phyloP scores from a whole-genome alignment of 495 filamentous ascomycete genomes.

The Penicillium lividum region DNA sequence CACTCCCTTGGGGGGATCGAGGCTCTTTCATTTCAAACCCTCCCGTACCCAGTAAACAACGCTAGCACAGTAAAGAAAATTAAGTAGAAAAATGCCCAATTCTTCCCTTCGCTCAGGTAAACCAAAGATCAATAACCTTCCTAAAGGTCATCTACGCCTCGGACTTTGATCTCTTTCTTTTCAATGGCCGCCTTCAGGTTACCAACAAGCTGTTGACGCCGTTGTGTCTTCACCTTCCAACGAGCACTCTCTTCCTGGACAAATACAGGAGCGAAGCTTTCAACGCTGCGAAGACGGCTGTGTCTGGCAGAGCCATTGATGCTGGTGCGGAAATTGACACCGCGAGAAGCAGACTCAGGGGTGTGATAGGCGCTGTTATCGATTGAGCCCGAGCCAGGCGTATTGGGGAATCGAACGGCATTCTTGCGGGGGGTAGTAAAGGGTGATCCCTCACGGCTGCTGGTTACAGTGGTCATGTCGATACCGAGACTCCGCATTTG shows the following conservation, averaged over 20 bases:
- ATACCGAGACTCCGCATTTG: conserved; percentile 75
- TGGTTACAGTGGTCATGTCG: conserved; percentile 44
- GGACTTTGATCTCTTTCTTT: conserved; percentile 38
- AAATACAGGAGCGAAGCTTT: conserved; percentile 34
- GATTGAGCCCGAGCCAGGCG: conserved; percentile 44
- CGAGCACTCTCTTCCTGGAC: conserved; percentile 50
- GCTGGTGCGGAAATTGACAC: conserved; percentile 43
- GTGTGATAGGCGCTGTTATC: conserved; percentile 55
- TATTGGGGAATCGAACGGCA: conserved; percentile 37
- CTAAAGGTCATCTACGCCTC: conserved; percentile 36
- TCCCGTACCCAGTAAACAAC: conserved; percentile 6
- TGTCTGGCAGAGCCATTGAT: conserved; percentile 49
- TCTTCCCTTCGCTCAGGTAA: conserved; percentile 5
- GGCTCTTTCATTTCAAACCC: neutral
- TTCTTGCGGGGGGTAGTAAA: conserved; percentile 59
- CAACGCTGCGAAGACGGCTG: conserved; percentile 44
- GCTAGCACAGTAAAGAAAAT: neutral
- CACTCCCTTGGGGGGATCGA: conserved; percentile 5
- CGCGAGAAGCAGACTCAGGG: conserved; percentile 50
- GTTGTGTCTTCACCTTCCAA: conserved; percentile 58
- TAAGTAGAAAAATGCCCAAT: neutral
- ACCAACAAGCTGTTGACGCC: conserved; percentile 54
- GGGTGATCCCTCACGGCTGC: conserved; percentile 60
- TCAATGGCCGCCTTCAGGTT: conserved; percentile 43
- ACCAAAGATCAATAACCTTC: conserved; percentile 1